phyloP scores from a whole-genome alignment of 139 green algal genomes.

The Mesotaenium endlicherianum region DNA sequence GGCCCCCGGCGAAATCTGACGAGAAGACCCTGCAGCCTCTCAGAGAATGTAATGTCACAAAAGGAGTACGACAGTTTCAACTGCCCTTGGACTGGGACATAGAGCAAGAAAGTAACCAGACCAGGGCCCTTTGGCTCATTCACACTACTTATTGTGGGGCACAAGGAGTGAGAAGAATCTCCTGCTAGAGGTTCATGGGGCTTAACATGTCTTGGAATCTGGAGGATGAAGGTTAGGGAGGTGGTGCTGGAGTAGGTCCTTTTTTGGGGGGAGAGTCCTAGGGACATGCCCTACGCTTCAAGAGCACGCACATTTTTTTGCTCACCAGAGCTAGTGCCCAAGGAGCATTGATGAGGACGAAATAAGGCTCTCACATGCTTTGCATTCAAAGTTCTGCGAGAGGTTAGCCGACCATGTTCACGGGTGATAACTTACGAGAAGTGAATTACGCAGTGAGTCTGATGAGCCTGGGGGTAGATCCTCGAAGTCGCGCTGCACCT shows the following conservation, averaged over 20 bases:
- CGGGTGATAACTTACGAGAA: conserved; percentile 58
- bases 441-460: conserved; percentile 65
- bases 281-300: too few relatives aligned
- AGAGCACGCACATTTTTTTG: too few relatives aligned
- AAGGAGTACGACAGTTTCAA: background rate
- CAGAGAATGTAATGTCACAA: background rate
- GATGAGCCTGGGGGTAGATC: conserved; percentile 72
- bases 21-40: conserved; percentile 58
- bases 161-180: background rate
- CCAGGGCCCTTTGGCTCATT: background rate
- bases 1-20: conserved; percentile 61
- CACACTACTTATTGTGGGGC: background rate
- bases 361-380: background rate
- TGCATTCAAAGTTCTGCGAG: background rate
- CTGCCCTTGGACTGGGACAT: background rate
- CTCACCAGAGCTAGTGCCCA: too few relatives aligned
- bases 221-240: background rate
- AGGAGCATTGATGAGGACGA: too few relatives aligned
- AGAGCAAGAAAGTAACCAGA: background rate
- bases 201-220: background rate
- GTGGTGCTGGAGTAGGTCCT: background rate
- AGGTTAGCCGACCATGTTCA: background rate
- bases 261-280: background rate
- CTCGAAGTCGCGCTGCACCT: conserved; percentile 87
- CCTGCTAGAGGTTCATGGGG: background rate